phyloP scores from a whole-genome alignment of 2,329 filamentous ascomycete species.

The Colletotrichum sp. region DNA sequence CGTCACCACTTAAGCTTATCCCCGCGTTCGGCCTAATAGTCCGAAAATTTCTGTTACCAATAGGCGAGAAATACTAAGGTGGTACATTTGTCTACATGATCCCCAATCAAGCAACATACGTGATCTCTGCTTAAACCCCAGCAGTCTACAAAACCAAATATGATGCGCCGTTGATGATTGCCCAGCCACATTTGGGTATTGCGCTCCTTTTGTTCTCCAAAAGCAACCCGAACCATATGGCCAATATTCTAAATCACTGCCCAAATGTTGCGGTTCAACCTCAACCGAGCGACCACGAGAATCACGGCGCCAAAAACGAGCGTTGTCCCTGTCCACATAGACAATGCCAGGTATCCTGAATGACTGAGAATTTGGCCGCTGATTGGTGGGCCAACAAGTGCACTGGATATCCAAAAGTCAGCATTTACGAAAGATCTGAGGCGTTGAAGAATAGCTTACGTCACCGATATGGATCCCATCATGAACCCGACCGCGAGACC shows the following conservation, averaged over 20 bases:
- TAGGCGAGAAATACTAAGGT: not conserved
- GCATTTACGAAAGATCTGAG: not conserved
- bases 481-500: slow-evolving; percentile 47
- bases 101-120: not conserved
- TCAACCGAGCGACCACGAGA: slow-evolving; percentile 22
- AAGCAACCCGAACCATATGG: not conserved
- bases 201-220: not conserved
- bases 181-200: not conserved
- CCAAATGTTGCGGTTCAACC: not conserved
- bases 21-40: not conserved
- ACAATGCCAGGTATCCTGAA: slow-evolving; percentile 45
- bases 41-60: not conserved
- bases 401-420: slow-evolving; percentile 24
- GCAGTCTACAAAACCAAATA: not conserved
- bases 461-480: slow-evolving; percentile 44
- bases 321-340: slow-evolving; percentile 39
- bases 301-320: slow-evolving; percentile 34
- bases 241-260: not conserved
- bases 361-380: slow-evolving; percentile 40
- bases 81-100: not conserved
- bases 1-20: not conserved
- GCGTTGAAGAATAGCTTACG: slow-evolving; percentile 32
- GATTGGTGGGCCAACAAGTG: slow-evolving; percentile 45
- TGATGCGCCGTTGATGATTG: not conserved
- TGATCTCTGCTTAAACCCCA: accelerated